Conservation (phyloP, 768 basidiomycete species). For the Mycena vitilis region DNA sequence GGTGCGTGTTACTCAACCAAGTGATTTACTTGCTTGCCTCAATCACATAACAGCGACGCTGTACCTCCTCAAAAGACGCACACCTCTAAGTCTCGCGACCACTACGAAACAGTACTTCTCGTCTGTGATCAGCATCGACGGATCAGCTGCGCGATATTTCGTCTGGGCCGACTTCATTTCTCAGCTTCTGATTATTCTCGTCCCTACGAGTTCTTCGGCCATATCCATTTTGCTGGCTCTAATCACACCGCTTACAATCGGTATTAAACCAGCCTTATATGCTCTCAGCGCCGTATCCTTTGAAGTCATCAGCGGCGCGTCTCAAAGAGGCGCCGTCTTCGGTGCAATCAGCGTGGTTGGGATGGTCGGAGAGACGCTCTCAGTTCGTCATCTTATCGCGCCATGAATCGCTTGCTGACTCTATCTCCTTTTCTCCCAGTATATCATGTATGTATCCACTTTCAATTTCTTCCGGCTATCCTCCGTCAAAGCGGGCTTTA, state of each 20-base stretch:
- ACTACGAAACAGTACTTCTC: conserved; percentile 31
- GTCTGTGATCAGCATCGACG: conserved; percentile 30
- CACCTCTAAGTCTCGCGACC: conserved; percentile 29
- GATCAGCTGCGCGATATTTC: conserved; percentile 25
- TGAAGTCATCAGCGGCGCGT: conserved; percentile 16
- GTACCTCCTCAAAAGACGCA: conserved; percentile 26
- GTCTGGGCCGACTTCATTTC: conserved; percentile 20
- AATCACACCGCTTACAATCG: conserved; percentile 26
- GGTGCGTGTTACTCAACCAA: conserved; percentile 3
- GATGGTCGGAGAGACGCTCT: conserved; percentile 31
- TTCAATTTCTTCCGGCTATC: conserved; percentile 17
- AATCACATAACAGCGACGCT: conserved; percentile 14
- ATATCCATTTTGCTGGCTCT: conserved; percentile 25
- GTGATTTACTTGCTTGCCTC: background rate
- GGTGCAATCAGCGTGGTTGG: conserved; percentile 30
- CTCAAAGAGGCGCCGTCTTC: conserved; percentile 25
- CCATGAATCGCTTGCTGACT: background rate
- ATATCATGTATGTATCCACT: conserved; percentile 29
- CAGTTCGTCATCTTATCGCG: conserved; percentile 7
- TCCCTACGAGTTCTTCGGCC: conserved; percentile 22
- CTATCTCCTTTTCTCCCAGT: conserved; percentile 10
- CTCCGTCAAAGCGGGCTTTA: conserved; percentile 28
- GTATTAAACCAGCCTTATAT: conserved; percentile 31
- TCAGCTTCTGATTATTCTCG: conserved; percentile 25
- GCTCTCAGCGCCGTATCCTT: conserved; percentile 27